These are phyloP conservation scores for Cyclotella sp. DNA, from an alignment of 108 stramenopile species.

Conservation along the genomic window DNA sequence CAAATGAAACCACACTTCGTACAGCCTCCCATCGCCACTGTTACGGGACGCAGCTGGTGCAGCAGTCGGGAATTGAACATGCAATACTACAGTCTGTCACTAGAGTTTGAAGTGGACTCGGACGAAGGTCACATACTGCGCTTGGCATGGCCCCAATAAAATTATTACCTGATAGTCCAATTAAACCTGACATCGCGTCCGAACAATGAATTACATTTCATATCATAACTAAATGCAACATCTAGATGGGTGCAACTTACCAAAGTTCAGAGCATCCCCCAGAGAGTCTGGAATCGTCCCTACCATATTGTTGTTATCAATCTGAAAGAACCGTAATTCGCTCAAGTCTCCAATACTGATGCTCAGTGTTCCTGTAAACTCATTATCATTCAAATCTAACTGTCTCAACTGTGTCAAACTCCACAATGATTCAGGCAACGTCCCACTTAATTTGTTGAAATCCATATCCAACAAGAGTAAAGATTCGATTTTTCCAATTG, in stretches of 20 bases:
- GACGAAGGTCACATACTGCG: slow-evolving; percentile 27
- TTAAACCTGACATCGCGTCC: slow-evolving; percentile 14
- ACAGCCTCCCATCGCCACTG: not conserved
- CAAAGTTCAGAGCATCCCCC: slow-evolving; percentile 21
- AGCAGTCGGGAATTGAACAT: slow-evolving; percentile 35
- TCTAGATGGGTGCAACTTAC: slow-evolving; percentile 6
- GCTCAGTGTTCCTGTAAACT: slow-evolving; percentile 63
- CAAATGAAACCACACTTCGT: too few relatives aligned
- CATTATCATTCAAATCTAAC: slow-evolving; percentile 80
- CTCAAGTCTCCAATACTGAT: slow-evolving; percentile 52
- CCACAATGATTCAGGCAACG: slow-evolving; percentile 57
- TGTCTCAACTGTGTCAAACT: slow-evolving; percentile 54
- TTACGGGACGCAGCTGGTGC: slow-evolving; percentile 27
- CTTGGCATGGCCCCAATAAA: slow-evolving; percentile 23
- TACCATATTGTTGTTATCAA: slow-evolving; percentile 65
- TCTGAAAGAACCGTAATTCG: slow-evolving; percentile 63
- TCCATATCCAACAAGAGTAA: slow-evolving; percentile 64
- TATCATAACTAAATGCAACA: not conserved
- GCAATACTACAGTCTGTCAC: slow-evolving; percentile 27
- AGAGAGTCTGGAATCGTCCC: slow-evolving; percentile 61
- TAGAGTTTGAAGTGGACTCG: slow-evolving; percentile 31
- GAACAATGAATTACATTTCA: not conserved
- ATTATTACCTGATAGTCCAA: slow-evolving; percentile 28
- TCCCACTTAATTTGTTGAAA: slow-evolving; percentile 61
- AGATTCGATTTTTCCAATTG: slow-evolving; percentile 38